Percentiles rank a stretch among this genome's conserved stretches.
phyloP scores from a whole-genome alignment of 2,329 filamentous ascomycete genomes.

The Exophiala mesophila region DNA sequence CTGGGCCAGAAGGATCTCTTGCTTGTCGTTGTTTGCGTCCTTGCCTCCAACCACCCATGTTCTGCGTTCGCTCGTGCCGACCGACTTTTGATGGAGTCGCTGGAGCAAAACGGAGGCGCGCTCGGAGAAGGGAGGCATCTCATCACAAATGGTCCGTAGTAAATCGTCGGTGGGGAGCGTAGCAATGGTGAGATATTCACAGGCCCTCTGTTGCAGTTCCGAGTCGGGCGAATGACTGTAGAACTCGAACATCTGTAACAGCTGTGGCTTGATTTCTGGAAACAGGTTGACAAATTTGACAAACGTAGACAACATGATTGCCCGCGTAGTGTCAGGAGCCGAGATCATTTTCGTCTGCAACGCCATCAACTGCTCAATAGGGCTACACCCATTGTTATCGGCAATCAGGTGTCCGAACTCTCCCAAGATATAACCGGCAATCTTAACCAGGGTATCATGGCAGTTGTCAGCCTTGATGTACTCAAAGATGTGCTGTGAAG shows the following conservation, averaged over 20 bases:
- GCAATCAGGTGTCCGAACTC: conserved; percentile 97
- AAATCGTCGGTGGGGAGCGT: conserved; percentile 85
- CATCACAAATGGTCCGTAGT: conserved; percentile 87
- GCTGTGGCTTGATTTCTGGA: conserved; percentile 94
- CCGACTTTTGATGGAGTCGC: conserved; percentile 88
- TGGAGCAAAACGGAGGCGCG: conserved; percentile 87
- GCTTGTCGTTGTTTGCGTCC: conserved; percentile 77
- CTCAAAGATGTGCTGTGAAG: conserved; percentile 84
- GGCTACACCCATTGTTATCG: conserved; percentile 84
- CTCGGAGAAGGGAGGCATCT: conserved; percentile 98
- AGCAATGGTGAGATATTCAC: conserved; percentile 85
- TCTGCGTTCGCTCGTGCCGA: conserved; percentile 85
- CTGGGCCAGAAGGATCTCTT: conserved; percentile 75
- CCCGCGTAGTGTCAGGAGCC: conserved; percentile 82
- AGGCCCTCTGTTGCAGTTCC: conserved; percentile 91
- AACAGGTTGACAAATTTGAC: conserved; percentile 98
- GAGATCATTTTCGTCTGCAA: conserved; percentile 83
- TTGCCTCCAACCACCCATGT: conserved; percentile 98
- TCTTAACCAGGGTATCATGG: conserved; percentile 96
- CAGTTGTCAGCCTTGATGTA: conserved; percentile 91
- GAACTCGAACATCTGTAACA: conserved; percentile 80
- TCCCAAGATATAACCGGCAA: conserved; percentile 90
- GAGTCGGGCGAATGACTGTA: conserved; percentile 95
- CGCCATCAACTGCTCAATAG: conserved; percentile 94
- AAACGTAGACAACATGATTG: conserved; percentile 91